A percentile compares a stretch with the other conserved stretches of the same genome.
Conservation (phyloP, 441 rosid genomes). For the Syzygium syzygioides region DNA sequence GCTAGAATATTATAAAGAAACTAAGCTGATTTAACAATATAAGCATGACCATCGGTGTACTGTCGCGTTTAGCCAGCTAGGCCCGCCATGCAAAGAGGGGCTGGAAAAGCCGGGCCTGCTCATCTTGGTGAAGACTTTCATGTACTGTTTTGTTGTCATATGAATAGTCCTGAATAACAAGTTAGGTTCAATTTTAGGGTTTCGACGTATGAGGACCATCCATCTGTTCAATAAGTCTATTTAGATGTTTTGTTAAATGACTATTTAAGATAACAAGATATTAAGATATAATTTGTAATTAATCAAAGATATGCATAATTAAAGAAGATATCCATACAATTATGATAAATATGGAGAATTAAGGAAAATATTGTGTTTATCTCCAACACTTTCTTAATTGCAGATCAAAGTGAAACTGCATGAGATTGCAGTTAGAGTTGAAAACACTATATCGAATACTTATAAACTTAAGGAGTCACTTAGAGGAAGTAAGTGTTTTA, state of each 20-base stretch:
- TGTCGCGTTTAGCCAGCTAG: background rate
- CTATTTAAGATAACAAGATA: background rate
- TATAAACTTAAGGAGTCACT: background rate
- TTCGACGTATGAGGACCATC: background rate
- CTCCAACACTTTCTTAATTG: background rate
- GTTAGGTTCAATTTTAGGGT: background rate
- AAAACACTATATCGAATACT: background rate
- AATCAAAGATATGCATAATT: background rate
- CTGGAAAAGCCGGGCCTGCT: background rate
- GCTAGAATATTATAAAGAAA: background rate
- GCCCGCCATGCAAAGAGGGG: background rate
- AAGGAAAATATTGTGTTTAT: background rate
- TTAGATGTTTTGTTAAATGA: background rate
- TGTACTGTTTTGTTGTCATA: background rate
- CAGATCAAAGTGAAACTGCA: background rate
- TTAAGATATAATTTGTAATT: background rate
- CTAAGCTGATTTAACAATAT: background rate
- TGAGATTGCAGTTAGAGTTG: background rate
- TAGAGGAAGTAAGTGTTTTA: background rate
- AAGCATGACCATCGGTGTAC: background rate
- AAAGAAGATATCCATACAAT: background rate
- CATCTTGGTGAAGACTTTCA: background rate
- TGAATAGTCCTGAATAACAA: background rate
- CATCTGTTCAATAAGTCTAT: background rate
- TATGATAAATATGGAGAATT: background rate